A percentile compares a stretch with the other conserved stretches of the same genome.
These are phyloP conservation scores for Aulographum hederae DNA, from an alignment of 2,329 filamentous ascomycete genomes.

Conservation along the genomic window DNA sequence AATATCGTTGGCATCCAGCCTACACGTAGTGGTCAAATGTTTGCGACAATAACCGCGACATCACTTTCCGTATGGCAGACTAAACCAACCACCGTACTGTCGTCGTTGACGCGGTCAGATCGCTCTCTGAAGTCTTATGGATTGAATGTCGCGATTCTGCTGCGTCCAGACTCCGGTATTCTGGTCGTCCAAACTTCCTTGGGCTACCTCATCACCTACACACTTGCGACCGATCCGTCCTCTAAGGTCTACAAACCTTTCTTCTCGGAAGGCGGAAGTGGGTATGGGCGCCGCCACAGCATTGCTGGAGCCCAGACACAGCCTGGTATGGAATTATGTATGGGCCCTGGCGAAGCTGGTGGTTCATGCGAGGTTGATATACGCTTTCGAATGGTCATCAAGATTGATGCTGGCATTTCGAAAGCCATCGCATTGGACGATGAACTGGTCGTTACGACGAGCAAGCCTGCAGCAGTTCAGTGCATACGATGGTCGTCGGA, in stretches of 20 bases:
- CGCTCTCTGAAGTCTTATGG: conserved; percentile 71
- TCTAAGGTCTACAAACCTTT: conserved; percentile 72
- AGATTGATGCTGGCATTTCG: conserved; percentile 87
- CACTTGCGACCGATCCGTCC: conserved; percentile 66
- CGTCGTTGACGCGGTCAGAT: conserved; percentile 64
- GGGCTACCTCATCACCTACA: conserved; percentile 89
- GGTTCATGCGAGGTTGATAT: conserved; percentile 76
- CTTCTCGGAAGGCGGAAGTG: conserved; percentile 37
- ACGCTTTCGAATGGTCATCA: conserved; percentile 93
- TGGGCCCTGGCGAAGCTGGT: conserved; percentile 61
- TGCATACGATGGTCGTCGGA: conserved; percentile 85
- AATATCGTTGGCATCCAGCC: conserved; percentile 58
- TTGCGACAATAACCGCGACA: conserved; percentile 71
- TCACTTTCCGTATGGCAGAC: conserved; percentile 94
- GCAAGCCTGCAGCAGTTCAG: conserved; percentile 84
- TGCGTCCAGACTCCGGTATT: conserved; percentile 83
- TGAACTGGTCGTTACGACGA: conserved; percentile 78
- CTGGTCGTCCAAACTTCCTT: conserved; percentile 74
- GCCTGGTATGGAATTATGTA: conserved; percentile 15
- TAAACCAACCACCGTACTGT: conserved; percentile 81
- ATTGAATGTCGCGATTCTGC: conserved; percentile 62
- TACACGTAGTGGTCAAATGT: conserved; percentile 63
- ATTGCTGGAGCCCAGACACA: conserved; percentile 1
- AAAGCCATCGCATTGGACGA: conserved; percentile 79
- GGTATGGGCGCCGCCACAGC: conserved; percentile 32